Base-by-base conservation (phyloP, 768 basidiomycete species). In the Lactifluus pinguis region DNA sequence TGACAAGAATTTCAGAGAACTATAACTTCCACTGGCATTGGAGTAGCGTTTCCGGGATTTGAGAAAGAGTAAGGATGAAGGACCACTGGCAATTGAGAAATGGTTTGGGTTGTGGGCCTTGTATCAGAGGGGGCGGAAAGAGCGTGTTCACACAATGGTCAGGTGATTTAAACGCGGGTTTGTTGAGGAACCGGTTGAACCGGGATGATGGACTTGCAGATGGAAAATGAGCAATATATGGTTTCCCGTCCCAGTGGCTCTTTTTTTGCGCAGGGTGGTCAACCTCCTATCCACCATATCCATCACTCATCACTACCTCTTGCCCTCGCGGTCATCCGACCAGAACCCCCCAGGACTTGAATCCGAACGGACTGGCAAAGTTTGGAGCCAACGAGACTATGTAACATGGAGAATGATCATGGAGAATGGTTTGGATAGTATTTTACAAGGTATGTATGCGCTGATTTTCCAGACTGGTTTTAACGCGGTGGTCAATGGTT, bases 271-370 rank as follows among this genome's bases (percentile, higher is more conserved):
- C 63, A 76, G 87, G 60, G 74, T 90, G 38, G 79, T 83, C 61
- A 86, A 87, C 65, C 81, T 80, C 42, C 77, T 90, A 47, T 86
- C 86, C 0, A 76, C 84, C 0, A 72, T 88, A n/a, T 86, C 87
- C 0, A 80, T 89, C 30, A 83, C 87, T 4, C 81, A 80, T 67
- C 83, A 87, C 30, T 87, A 83, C 69, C 68, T 83, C 44, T 65
- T 74, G 34, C 75, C 73, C 29, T 71, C 68, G 55, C 67, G 32
- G 2, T 49, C 61, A 15, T 29, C 51, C 19, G 55, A 57, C 61
- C 39, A 61, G 63, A 50, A 62, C 60, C 32, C 38, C 17, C 25
- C 53, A 32, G 52, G 29, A 49, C 9, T 39, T 13, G 14, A 29
- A 32, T 49, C 48, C n/a, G 50, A 47, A 39, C 17, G 25, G 13